Evolutionary conservation across 2,329 filamentous ascomycete genomes (phyloP).

Genomic region (Aspergillus sp.): DNA sequence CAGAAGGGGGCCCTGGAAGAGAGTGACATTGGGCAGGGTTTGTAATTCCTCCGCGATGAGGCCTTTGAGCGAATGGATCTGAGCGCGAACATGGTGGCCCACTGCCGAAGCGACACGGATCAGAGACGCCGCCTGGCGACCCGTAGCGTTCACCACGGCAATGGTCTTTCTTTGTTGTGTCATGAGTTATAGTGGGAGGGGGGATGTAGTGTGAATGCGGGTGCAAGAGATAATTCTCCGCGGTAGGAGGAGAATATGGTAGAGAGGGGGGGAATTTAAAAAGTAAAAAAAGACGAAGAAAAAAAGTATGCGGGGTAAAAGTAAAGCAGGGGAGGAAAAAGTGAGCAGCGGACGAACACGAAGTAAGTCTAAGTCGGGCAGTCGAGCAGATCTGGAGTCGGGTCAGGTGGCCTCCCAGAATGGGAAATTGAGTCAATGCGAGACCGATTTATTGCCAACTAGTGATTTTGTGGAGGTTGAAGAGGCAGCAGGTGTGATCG

Average conservation of each 20-base stretch:
- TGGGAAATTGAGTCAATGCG: background rate
- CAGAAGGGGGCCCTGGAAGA: slow-evolving; percentile 65
- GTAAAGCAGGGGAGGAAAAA: slow-evolving; percentile 14
- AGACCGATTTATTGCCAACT: slow-evolving; percentile 1
- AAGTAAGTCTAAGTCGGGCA: background rate
- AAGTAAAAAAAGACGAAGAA: slow-evolving; percentile 9
- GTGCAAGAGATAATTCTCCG: slow-evolving; percentile 8
- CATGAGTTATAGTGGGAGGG: slow-evolving; percentile 27
- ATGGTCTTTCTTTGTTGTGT: slow-evolving; percentile 70
- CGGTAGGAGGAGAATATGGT: background rate
- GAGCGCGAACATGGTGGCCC: slow-evolving; percentile 89
- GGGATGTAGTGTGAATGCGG: slow-evolving; percentile 4
- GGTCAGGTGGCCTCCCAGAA: slow-evolving; percentile 19
- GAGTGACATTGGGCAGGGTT: slow-evolving; percentile 77
- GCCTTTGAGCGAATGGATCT: slow-evolving; percentile 83
- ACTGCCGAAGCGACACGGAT: slow-evolving; percentile 92
- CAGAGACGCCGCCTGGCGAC: slow-evolving; percentile 91
- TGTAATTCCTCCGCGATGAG: slow-evolving; percentile 86
- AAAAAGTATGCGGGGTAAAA: slow-evolving; percentile 21
- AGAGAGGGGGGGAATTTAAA: slow-evolving; percentile 1
- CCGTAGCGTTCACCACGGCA: slow-evolving; percentile 92
- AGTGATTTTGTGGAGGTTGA: background rate
- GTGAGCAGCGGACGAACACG: slow-evolving; percentile 12
- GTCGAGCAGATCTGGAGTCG: slow-evolving; percentile 19
- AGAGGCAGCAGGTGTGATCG: background rate